phyloP scores from a whole-genome alignment of 208 protist species.

The Crithidia acanthocephali region DNA sequence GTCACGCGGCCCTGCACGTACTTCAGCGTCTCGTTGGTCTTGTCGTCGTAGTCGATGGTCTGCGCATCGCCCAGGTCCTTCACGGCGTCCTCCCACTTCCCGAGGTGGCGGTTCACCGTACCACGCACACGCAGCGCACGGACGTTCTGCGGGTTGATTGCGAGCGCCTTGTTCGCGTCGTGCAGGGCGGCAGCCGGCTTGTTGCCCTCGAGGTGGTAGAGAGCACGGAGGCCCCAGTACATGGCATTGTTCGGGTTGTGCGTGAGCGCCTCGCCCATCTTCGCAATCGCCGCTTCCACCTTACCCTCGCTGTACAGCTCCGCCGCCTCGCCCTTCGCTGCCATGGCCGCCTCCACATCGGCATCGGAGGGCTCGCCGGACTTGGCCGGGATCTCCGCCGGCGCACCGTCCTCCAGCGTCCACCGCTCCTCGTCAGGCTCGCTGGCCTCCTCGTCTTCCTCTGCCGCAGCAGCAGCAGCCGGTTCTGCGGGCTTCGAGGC shows the following conservation, averaged over 20 bases:
- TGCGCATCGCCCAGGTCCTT: constrained; percentile 76
- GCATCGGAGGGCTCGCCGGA: constrained; percentile 48
- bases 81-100: constrained; percentile 65
- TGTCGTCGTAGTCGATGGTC: constrained; percentile 81
- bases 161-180: constrained; percentile 63
- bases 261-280: constrained; percentile 63
- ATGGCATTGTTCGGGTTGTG: constrained; percentile 69
- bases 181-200: constrained; percentile 59
- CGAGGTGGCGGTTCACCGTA: constrained; percentile 68
- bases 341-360: constrained; percentile 59
- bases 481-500: neutral
- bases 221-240: constrained; percentile 75
- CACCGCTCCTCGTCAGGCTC: constrained; percentile 69
- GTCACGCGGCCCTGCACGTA: constrained; percentile 52
- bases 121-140: constrained; percentile 77
- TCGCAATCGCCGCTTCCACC: constrained; percentile 48
- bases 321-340: constrained; percentile 62
- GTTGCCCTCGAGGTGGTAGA: constrained; percentile 61
- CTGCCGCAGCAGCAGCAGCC: neutral
- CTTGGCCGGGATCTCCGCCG: constrained; percentile 32
- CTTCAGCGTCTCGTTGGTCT: constrained; percentile 45
- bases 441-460: constrained; percentile 25
- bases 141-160: constrained; percentile 74
- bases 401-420: constrained; percentile 42
- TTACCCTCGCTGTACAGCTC: constrained; percentile 58